phyloP scores from a whole-genome alignment of 495 filamentous ascomycete species.

The Cudoniella acicularis region DNA sequence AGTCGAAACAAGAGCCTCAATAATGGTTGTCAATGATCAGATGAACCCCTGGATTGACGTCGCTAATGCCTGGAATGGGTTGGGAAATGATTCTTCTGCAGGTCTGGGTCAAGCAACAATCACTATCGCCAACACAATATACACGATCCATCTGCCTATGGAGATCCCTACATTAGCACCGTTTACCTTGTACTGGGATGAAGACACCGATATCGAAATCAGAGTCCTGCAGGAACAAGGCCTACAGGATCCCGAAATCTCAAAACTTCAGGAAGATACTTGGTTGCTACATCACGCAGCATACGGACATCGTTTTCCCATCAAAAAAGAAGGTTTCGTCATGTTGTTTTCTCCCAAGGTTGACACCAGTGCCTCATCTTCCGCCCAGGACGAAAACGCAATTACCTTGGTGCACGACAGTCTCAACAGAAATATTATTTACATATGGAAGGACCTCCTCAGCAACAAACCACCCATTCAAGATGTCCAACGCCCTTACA shows the following conservation, averaged over 20 bases:
- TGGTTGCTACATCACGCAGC: constrained; percentile 45
- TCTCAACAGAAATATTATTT: constrained; percentile 19
- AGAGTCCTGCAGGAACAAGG: constrained; percentile 29
- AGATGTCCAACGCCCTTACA: constrained; percentile 19
- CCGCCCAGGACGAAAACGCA: constrained; percentile 18
- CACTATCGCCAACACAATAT: constrained; percentile 16
- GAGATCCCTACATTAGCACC: constrained; percentile 35
- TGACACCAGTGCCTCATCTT: constrained; percentile 14
- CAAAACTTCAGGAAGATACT: constrained; percentile 39
- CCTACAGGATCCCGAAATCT: constrained; percentile 8
- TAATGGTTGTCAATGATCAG: constrained; percentile 49
- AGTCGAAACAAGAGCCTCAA: constrained; percentile 41
- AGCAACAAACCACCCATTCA: constrained; percentile 34
- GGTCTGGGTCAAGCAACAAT: constrained; percentile 1
- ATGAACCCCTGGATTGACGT: constrained; percentile 65
- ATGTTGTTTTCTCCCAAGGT: constrained; percentile 27
- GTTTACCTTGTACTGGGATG: constrained; percentile 50
- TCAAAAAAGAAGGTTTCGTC: constrained; percentile 37
- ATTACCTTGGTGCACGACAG: background rate
- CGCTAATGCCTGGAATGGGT: constrained; percentile 48
- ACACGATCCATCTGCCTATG: constrained; percentile 45
- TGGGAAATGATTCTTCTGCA: background rate
- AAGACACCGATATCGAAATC: constrained; percentile 36
- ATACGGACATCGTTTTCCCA: constrained; percentile 36
- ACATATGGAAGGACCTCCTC: constrained; percentile 31